Conservation (phyloP, 805 yeast genomes). For the Candida taoyuanica region DNA sequence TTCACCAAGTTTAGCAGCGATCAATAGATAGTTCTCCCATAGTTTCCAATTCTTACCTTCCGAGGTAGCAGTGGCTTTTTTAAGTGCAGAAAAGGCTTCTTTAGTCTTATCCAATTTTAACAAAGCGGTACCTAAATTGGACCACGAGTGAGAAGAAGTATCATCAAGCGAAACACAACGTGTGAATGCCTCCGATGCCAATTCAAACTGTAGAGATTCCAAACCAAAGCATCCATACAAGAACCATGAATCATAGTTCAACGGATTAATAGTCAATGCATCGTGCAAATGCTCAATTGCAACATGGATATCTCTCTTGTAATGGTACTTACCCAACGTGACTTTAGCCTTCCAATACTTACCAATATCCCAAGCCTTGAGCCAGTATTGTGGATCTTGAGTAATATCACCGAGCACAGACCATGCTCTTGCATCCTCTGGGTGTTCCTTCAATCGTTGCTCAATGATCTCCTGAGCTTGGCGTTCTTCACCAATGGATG, state of each 20-base stretch:
- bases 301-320: slow-evolving; percentile 43
- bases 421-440: slow-evolving; percentile 78
- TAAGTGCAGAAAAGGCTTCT: slow-evolving; percentile 83
- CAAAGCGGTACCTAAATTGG: slow-evolving; percentile 81
- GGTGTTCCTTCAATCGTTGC: slow-evolving; percentile 48
- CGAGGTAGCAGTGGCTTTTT: slow-evolving; percentile 71
- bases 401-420: slow-evolving; percentile 83
- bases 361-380: slow-evolving; percentile 81
- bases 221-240: slow-evolving; percentile 88
- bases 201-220: slow-evolving; percentile 61
- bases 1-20: slow-evolving; percentile 75
- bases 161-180: slow-evolving; percentile 86
- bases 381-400: slow-evolving; percentile 74
- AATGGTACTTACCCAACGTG: slow-evolving; percentile 68
- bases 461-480: slow-evolving; percentile 60
- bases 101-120: slow-evolving; percentile 56
- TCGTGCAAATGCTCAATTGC: slow-evolving; percentile 71
- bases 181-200: slow-evolving; percentile 89
- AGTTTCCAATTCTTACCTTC: slow-evolving; percentile 78
- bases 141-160: slow-evolving; percentile 79
- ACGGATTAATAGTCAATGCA: slow-evolving; percentile 66
- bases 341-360: slow-evolving; percentile 81
- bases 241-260: slow-evolving; percentile 80
- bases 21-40: slow-evolving; percentile 81
- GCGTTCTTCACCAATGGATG: slow-evolving; percentile 70